A percentile compares a stretch with the other conserved stretches of the same genome.
Evolutionary conservation across 208 protist genomes (phyloP).

Genomic region (Leishmania tropica): DNA sequence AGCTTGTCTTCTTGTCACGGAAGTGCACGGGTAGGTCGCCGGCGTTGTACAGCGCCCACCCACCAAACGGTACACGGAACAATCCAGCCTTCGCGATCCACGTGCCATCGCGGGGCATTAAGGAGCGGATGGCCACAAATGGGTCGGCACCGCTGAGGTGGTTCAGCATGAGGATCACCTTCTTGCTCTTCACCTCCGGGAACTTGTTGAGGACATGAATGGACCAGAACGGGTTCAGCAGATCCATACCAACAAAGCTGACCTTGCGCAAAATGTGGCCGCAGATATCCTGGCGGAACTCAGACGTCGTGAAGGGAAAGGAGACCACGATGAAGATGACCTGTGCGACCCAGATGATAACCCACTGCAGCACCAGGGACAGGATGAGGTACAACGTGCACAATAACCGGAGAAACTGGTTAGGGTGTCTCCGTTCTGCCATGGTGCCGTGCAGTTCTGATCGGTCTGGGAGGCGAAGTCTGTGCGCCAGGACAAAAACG

Average conservation of each 20-base stretch:
- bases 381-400: conserved; percentile 65
- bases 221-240: conserved; percentile 86
- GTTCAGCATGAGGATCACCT: conserved; percentile 88
- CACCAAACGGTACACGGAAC: conserved; percentile 86
- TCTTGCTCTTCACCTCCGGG: conserved; percentile 57
- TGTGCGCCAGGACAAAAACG: neutral
- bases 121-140: conserved; percentile 69
- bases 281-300: conserved; percentile 72
- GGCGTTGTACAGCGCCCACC: conserved; percentile 77
- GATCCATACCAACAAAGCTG: conserved; percentile 60
- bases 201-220: conserved; percentile 70
- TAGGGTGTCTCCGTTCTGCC: conserved; percentile 8
- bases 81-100: conserved; percentile 85
- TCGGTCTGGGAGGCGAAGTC: neutral
- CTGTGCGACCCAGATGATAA: conserved; percentile 72
- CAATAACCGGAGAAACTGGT: conserved; percentile 43
- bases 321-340: conserved; percentile 57
- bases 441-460: neutral
- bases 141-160: conserved; percentile 83
- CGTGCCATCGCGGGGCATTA: conserved; percentile 73
- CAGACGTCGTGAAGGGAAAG: conserved; percentile 63
- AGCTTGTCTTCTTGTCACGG: conserved; percentile 68
- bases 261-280: conserved; percentile 74
- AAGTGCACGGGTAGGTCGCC: conserved; percentile 82
- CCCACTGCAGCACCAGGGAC: conserved; percentile 52